Evolutionary conservation across 2,329 filamentous ascomycete genomes (phyloP).

Genomic region (Alternaria viburni): DNA sequence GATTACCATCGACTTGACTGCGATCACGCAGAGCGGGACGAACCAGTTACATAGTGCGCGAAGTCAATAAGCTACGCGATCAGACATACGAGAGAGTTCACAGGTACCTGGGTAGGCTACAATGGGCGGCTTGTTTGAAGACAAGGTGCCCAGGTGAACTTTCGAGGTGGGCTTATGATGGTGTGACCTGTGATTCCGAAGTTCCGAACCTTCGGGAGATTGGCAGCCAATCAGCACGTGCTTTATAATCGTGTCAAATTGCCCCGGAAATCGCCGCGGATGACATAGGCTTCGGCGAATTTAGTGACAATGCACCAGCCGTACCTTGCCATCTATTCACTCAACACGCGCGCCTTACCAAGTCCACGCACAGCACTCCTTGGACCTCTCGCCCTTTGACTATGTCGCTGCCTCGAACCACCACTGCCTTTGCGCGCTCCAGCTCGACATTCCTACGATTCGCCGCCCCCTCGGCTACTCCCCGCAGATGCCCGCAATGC

Average conservation of each 20-base stretch:
- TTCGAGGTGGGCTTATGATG: neutral
- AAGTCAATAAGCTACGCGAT: accelerated
- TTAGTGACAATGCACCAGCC: slow-evolving; percentile 23
- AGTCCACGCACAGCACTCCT: slow-evolving; percentile 2
- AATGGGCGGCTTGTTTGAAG: neutral
- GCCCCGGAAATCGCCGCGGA: slow-evolving; percentile 27
- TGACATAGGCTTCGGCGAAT: slow-evolving; percentile 34
- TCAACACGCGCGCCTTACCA: slow-evolving; percentile 5
- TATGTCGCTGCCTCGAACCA: slow-evolving; percentile 43
- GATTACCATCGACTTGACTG: neutral
- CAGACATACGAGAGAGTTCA: too few species aligned
- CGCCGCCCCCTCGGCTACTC: slow-evolving; percentile 30
- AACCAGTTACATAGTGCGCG: neutral
- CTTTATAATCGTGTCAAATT: slow-evolving; percentile 24
- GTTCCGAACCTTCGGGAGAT: slow-evolving; percentile 11
- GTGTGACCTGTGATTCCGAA: neutral
- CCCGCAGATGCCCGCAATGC: slow-evolving; percentile 52
- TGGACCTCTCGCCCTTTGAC: slow-evolving; percentile 9
- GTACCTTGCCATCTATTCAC: slow-evolving; percentile 14
- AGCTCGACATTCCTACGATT: slow-evolving; percentile 31
- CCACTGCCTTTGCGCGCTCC: slow-evolving; percentile 32
- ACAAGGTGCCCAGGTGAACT: neutral
- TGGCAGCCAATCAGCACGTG: slow-evolving; percentile 21
- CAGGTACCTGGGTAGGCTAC: too few species aligned
- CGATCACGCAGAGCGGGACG: neutral